Evolutionary conservation across 139 green algal species (phyloP).

Genomic region (Micractinium sp.): DNA sequence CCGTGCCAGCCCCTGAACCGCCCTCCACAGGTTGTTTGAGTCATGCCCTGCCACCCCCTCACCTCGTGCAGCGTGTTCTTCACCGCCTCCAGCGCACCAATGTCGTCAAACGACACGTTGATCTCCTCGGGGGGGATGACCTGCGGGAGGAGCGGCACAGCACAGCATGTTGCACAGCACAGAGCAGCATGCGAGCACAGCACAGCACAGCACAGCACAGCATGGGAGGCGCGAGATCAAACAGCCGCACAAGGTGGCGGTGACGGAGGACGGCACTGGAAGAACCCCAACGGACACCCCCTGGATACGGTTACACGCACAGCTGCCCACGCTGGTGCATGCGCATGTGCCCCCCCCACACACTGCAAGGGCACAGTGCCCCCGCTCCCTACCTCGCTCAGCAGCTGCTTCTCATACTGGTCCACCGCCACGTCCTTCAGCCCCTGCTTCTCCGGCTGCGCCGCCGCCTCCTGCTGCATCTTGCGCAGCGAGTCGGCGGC

Average conservation of each 20-base stretch:
- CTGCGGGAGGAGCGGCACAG: constrained; percentile 54
- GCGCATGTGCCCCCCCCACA: no score
- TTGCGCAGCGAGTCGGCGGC: constrained; percentile 27
- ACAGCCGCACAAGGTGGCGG: no score
- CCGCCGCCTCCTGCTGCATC: constrained; percentile 28
- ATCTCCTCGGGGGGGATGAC: constrained; percentile 69
- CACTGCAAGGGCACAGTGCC: no score
- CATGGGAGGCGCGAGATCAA: neutral
- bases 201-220: neutral
- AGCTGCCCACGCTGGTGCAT: no score
- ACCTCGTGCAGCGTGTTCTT: constrained; percentile 45
- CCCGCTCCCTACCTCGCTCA: constrained; percentile 43
- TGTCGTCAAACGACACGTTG: constrained; percentile 66
- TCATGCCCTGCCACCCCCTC: neutral
- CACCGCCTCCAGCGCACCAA: constrained; percentile 67
- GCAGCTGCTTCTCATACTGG: constrained; percentile 72
- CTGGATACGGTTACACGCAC: neutral
- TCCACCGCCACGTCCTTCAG: constrained; percentile 54
- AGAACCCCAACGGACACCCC: neutral
- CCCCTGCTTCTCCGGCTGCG: constrained; percentile 20
- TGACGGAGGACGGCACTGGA: neutral
- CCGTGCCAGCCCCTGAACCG: no score
- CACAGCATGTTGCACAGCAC: neutral
- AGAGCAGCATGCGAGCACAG: no score
- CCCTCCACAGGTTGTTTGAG: no score